These are phyloP conservation scores for Boletus rubescentipes DNA, from an alignment of 768 basidiomycete genomes.

Conservation along the genomic window DNA sequence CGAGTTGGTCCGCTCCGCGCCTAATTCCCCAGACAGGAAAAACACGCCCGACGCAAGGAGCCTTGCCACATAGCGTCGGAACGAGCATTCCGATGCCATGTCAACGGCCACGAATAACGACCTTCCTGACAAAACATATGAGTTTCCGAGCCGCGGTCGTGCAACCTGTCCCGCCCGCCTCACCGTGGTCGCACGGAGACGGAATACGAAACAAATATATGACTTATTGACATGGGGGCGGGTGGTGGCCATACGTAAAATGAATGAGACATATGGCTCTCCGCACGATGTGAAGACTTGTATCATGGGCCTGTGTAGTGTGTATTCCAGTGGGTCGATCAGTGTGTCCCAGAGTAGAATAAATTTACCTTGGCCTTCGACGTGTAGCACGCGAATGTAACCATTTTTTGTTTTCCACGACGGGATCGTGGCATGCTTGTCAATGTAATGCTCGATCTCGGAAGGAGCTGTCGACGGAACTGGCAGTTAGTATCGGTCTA, in stretches of 20 bases:
- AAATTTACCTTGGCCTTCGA: neutral
- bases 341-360: neutral
- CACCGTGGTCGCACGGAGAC: slow-evolving; percentile 11
- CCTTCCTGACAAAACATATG: neutral
- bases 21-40: slow-evolving; percentile 25
- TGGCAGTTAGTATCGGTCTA: slow-evolving; percentile 1
- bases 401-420: slow-evolving; percentile 8
- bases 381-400: neutral
- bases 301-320: neutral
- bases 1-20: slow-evolving; percentile 1
- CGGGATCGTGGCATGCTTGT: slow-evolving; percentile 1
- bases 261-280: slow-evolving; percentile 3
- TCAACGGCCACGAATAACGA: neutral
- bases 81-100: slow-evolving; percentile 14
- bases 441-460: neutral
- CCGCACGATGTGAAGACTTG: neutral
- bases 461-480: slow-evolving; percentile 6
- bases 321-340: neutral
- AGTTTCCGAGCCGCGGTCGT: neutral
- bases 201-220: slow-evolving; percentile 7
- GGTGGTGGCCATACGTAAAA: slow-evolving; percentile 10
- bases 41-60: neutral
- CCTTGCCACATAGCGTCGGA: slow-evolving; percentile 6
- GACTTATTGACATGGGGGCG: slow-evolving; percentile 20
- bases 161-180: slow-evolving; percentile 12